These are phyloP conservation scores for Rhizophagus clarus DNA, from an alignment of 192 early-diverging fungal species.

Conservation along the genomic window DNA sequence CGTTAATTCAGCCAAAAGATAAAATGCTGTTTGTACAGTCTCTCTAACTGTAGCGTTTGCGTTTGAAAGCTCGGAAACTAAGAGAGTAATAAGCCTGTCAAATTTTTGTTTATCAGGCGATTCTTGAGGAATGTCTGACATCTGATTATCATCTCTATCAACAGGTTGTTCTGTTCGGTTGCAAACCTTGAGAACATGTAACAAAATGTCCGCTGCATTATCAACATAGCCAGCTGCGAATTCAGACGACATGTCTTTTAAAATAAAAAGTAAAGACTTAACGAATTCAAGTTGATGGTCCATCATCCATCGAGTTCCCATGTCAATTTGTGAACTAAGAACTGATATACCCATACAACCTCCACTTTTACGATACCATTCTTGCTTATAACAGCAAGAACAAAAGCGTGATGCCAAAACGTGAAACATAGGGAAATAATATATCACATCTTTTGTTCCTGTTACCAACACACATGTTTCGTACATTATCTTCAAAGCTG, in stretches of 20 bases:
- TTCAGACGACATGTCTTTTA: constrained; percentile 88
- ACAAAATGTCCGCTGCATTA: constrained; percentile 70
- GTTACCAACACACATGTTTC: constrained; percentile 56
- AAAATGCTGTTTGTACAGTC: constrained; percentile 81
- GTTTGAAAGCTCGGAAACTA: constrained; percentile 92
- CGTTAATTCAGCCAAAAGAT: constrained; percentile 79
- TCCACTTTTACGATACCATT: constrained; percentile 84
- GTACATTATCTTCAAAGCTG: constrained; percentile 66
- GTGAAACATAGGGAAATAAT: constrained; percentile 74
- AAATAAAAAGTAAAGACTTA: constrained; percentile 88
- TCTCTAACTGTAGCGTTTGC: constrained; percentile 86
- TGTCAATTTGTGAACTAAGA: constrained; percentile 76
- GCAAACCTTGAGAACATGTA: constrained; percentile 74
- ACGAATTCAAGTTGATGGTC: constrained; percentile 94
- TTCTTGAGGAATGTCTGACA: constrained; percentile 41
- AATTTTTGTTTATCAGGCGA: constrained; percentile 56
- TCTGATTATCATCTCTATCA: constrained; percentile 42
- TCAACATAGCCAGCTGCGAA: constrained; percentile 74
- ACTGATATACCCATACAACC: constrained; percentile 90
- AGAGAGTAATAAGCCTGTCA: constrained; percentile 72
- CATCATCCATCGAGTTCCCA: constrained; percentile 91
- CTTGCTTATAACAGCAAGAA: constrained; percentile 88
- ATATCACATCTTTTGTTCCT: constrained; percentile 60
- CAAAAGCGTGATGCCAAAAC: constrained; percentile 83
- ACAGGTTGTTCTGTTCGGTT: constrained; percentile 49